A percentile compares a stretch with the other conserved stretches of the same genome.
These are phyloP conservation scores for Suhomyces guaymorum DNA, from an alignment of 1,139 yeast species.

Conservation along the genomic window DNA sequence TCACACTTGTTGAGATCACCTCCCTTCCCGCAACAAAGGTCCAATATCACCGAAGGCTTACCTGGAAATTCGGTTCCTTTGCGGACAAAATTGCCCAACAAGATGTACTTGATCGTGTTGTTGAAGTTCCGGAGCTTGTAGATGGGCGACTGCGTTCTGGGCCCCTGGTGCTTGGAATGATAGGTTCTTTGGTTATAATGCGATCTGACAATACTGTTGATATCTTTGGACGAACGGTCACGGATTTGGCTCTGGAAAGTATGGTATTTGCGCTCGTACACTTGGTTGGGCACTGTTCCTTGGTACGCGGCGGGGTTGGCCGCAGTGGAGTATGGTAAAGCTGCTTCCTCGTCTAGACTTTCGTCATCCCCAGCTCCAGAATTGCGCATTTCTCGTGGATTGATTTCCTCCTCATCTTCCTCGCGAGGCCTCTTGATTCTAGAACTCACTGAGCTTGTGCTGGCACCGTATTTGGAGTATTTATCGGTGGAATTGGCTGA, in stretches of 20 bases:
- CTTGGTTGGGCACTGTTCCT: conserved; percentile 9
- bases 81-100: conserved; percentile 68
- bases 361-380: conserved; percentile 2
- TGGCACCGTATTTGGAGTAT: conserved; percentile 33
- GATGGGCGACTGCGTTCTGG: conserved; percentile 77
- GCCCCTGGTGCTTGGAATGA: conserved; percentile 59
- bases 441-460: conserved; percentile 2
- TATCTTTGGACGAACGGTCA: conserved; percentile 39
- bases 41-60: conserved; percentile 52
- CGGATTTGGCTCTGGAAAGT: conserved; percentile 44
- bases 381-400: conserved; percentile 4
- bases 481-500: conserved; percentile 17
- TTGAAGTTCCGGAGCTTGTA: conserved; percentile 85
- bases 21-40: conserved; percentile 96
- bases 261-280: conserved; percentile 27
- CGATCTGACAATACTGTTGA: conserved; percentile 65
- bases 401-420: conserved; percentile 17
- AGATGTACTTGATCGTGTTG: conserved; percentile 84
- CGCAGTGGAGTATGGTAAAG: conserved; percentile 32
- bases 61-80: conserved; percentile 37
- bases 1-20: conserved; percentile 94
- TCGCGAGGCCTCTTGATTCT: conserved; percentile 16
- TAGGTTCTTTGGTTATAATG: conserved; percentile 88
- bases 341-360: no score
- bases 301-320: conserved; percentile 30